Base-by-base conservation (phyloP, 768 basidiomycete genomes). In the Filobasidium wieringae region DNA sequence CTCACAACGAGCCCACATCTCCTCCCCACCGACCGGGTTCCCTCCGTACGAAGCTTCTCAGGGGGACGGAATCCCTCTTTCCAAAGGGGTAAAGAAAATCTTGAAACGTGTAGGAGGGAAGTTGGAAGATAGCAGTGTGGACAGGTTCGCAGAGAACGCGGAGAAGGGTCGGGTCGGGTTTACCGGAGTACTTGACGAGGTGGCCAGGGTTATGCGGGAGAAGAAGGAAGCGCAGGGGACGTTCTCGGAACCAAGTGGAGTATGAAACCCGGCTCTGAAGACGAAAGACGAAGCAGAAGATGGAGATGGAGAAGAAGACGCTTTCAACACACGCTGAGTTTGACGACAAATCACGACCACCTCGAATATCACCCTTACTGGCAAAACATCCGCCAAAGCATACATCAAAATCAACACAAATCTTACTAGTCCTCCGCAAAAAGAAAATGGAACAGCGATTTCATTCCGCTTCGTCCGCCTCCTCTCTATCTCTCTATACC, bases 71-170 rank as follows among this genome's bases (percentile, higher is more conserved):
- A 36, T 34, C 1, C 49, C 55, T 7, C 31, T 54, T 9, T 27
- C 31, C 22, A 61, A 61, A 15, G 26, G 22, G 12, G 51, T 57
- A 41, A 43, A 32, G 22, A 30, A 51, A 30, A 76, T 88, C 55
- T 89, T 88, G 87, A 79, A 86, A 66, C 81, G 80, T 32, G 82
- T 88, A 49, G 86, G 88, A 7, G 85, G 88, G 72, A 80, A 82
- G 63, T 77, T 96, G 37, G 92, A 96, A 77, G 78, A 77, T 65
- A 90, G 86, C 82, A 81, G 90, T 53, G 83, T 84, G 26, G 83
- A 91, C 74, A 80, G 90, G 58, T 95, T 96, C 65, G 85, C 87
- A 73, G 84, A 88, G 71, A 96, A 96, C 68, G 92, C 92, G 2
- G 86, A 85, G 50, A 76, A 86, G 32, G 92, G 92, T 53, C 88